Base-by-base conservation (phyloP, 2,329 filamentous ascomycete species). In the Nemania sp. region DNA sequence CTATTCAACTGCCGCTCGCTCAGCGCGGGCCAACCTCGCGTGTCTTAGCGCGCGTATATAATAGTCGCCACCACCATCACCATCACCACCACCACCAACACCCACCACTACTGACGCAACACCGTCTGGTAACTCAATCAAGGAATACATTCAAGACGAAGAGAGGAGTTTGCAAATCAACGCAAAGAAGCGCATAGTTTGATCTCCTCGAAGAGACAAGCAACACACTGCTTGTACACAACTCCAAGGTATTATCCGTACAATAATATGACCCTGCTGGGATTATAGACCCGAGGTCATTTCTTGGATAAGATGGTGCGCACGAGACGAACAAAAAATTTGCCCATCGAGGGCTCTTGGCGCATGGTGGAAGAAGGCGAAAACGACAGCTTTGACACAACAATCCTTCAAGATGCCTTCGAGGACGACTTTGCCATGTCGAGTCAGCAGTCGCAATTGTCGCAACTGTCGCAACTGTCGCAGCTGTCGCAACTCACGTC, bases 371-470 rank as follows among this genome's bases (percentile, higher is more conserved):
- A 84, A 53, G 80, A 78, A 49, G 72, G 76, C 64, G 81, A 83
- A 51, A 77, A 83, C 66, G 81, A 84, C 64, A 83, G 80, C 63
- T 84, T 84, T 65, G 81, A 82, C 61, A 82, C 80, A 5, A 77
- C 77, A 8, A 72, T 82, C 49, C 68, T 82, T 14, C 75, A 77
- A 6, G 73, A 76, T 28, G 66, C 77, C 24, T 68, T 68, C 30
- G 71, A 73, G 39, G 75, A 77, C 37, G 71, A 75, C 42, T 68
- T 73, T 20, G 7, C 43, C 43, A 61, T 73, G 1, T 75, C 75
- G 40, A 75, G 74, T 63, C 70, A 73, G 37, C 78, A 77, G 11
- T 81, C 80, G 1, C 80, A 81, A 50, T 62, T 73, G 28, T 11
- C 28, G n/a, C 9, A 5, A 31, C 28, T 3, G n/a, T 31, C 28